Evolutionary conservation across 345 rosid species (phyloP), one percentile per base, ranked within the genome.

Genomic region (Cardamine chenopodiifolia): DNA sequence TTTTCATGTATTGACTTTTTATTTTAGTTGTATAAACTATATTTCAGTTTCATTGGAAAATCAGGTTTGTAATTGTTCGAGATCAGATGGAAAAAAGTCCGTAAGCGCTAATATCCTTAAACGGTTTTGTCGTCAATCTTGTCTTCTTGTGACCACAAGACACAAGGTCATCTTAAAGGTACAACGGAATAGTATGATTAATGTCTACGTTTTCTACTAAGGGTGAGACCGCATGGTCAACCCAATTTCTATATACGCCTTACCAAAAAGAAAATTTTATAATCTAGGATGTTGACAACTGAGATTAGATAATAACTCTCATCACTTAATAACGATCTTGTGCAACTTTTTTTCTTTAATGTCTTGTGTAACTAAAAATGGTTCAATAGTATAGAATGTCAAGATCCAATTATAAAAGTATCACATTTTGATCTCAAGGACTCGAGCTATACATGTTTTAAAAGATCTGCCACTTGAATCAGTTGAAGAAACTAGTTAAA

Each of bases 121-220:
- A 75, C 62, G 19, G 48, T 22, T 60, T 75, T 61, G 62, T 50
- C 63, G 53, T 22, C 57, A 60, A 23, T 59, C 62, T 75, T 75
- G 73, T 67, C 61, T 52, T 31, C 50, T 61, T 75, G 69, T 75
- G 73, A 67, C 73, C 73, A 74, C 73, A 74, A 58, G 49, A 7
- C 49, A 45, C 49, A 45, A 44, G 72, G 14, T 40, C 68, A 67
- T 40, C 34, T 58, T 59, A 47, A 15, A 67, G 68, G 56, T 61
- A 75, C 68, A 52, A 66, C 28, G 45, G 14, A 40, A 68, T 31
- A 42, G 8, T 29, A 34, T 68, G 68, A 67, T 59, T 69, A 32
- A 47, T 70, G 60, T 19, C 66, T 55, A 70, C 52, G 63, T 53
- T 62, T 54, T 54, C 65, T 50, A 39, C 19, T 45, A 44, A 62